Percentiles rank a stretch among this genome's conserved stretches.
phyloP scores from a whole-genome alignment of 2,329 filamentous ascomycete genomes.

The Rosellinia necatrix region DNA sequence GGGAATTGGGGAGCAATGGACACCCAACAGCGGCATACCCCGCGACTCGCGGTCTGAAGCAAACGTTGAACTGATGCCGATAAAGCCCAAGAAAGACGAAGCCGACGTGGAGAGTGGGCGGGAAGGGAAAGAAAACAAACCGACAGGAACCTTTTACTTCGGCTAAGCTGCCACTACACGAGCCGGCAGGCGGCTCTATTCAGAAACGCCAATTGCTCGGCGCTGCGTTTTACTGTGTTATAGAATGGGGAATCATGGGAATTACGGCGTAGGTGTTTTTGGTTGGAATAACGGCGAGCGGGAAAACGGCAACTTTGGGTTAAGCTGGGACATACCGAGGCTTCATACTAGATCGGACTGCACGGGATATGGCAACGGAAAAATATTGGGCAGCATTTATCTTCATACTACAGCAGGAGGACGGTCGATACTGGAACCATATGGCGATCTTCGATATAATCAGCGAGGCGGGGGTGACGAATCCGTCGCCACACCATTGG shows the following conservation, averaged over 20 bases:
- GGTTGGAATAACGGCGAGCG: not conserved
- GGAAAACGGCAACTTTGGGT: not conserved
- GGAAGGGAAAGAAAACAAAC: not conserved
- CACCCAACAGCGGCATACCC: not conserved
- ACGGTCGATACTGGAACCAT: too few species aligned
- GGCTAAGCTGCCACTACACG: conserved; percentile 9
- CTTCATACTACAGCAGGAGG: not conserved
- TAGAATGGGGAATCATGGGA: not conserved
- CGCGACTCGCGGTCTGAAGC: not conserved
- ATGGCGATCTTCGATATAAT: too few species aligned
- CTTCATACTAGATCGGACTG: not conserved
- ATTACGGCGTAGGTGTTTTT: not conserved
- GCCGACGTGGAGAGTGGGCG: not conserved
- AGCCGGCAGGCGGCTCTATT: not conserved
- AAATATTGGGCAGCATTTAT: not conserved
- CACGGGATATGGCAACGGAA: not conserved
- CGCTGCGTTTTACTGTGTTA: not conserved
- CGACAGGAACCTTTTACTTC: conserved; percentile 1
- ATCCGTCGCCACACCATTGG: too few species aligned
- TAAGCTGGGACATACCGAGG: not conserved
- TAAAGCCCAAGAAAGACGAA: not conserved
- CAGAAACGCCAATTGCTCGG: not conserved
- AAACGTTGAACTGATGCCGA: conserved; percentile 15
- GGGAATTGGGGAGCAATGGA: conserved; percentile 4
- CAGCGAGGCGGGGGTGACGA: too few species aligned